These are phyloP conservation scores for Tribonema minus DNA, from an alignment of 108 stramenopile genomes.

Conservation along the genomic window DNA sequence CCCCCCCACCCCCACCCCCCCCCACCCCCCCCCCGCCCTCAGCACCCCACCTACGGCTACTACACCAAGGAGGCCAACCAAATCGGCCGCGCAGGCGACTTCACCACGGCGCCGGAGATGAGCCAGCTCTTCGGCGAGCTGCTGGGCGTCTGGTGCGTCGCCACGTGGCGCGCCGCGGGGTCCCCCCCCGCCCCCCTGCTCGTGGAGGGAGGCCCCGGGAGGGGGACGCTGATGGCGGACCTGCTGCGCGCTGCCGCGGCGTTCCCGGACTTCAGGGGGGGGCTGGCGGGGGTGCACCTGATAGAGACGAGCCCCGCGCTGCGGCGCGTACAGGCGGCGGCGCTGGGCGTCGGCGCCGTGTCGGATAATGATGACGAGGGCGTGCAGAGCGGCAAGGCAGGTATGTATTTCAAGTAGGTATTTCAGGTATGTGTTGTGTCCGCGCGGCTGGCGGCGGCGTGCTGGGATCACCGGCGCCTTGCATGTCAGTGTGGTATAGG, in stretches of 20 bases:
- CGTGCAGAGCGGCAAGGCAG: too few species aligned
- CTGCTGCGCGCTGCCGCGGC: constrained; percentile 64
- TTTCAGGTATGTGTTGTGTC: too few species aligned
- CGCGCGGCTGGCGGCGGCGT: too few species aligned
- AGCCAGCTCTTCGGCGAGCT: constrained; percentile 94
- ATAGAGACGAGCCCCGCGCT: constrained; percentile 77
- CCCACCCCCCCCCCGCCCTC: background rate
- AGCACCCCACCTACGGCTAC: constrained; percentile 60
- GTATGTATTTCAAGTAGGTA: too few species aligned
- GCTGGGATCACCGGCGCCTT: too few species aligned
- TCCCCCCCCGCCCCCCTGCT: constrained; percentile 68
- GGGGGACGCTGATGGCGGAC: constrained; percentile 88
- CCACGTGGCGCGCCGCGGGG: constrained; percentile 64
- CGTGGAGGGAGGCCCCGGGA: constrained; percentile 90
- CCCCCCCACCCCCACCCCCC: background rate
- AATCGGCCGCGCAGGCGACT: constrained; percentile 84
- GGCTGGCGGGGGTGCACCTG: constrained; percentile 70
- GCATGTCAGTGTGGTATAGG: too few species aligned
- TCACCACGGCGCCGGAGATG: constrained; percentile 95
- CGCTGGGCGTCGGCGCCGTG: constrained; percentile 60
- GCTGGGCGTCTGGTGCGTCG: constrained; percentile 82
- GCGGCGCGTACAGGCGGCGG: constrained; percentile 67
- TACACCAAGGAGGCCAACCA: constrained; percentile 49
- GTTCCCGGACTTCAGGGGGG: constrained; percentile 29
- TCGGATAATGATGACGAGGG: too few species aligned